phyloP scores from a whole-genome alignment of 306 rosid species.

The Acacia crassicarpa region DNA sequence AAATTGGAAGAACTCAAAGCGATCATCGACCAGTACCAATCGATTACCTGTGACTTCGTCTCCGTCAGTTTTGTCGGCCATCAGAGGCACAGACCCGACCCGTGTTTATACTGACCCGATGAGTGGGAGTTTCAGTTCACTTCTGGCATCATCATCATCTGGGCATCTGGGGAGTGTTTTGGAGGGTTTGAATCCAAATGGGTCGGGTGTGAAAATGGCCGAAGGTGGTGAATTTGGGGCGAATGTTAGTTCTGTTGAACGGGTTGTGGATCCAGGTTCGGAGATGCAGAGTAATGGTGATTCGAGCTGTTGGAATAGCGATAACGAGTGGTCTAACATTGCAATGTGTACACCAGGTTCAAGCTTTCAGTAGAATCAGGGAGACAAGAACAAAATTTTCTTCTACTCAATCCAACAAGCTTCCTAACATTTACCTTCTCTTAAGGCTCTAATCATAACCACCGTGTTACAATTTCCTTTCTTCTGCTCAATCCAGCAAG shows the following conservation, averaged over 20 bases:
- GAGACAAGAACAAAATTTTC: neutral
- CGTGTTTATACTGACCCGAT: constrained; percentile 19
- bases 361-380: constrained; percentile 53
- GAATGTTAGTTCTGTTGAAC: constrained; percentile 40
- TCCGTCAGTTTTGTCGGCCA: constrained; percentile 37
- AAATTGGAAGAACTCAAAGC: constrained; percentile 67
- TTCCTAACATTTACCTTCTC: too few species aligned
- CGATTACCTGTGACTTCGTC: constrained; percentile 42
- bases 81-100: constrained; percentile 36
- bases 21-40: constrained; percentile 43
- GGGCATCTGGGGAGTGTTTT: constrained; percentile 46
- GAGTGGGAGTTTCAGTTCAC: constrained; percentile 71
- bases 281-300: constrained; percentile 60
- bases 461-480: too few species aligned
- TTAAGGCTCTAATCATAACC: too few species aligned
- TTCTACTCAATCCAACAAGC: neutral
- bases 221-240: constrained; percentile 48
- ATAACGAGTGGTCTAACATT: constrained; percentile 75
- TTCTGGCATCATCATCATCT: constrained; percentile 46
- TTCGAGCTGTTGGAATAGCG: constrained; percentile 62
- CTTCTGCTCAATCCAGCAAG: too few species aligned
- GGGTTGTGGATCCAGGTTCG: constrained; percentile 35
- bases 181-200: constrained; percentile 62
- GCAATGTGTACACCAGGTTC: constrained; percentile 84
- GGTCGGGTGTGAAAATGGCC: constrained; percentile 52